Conservation (phyloP, 2,329 filamentous ascomycete species). For the Epichloe sibirici region DNA sequence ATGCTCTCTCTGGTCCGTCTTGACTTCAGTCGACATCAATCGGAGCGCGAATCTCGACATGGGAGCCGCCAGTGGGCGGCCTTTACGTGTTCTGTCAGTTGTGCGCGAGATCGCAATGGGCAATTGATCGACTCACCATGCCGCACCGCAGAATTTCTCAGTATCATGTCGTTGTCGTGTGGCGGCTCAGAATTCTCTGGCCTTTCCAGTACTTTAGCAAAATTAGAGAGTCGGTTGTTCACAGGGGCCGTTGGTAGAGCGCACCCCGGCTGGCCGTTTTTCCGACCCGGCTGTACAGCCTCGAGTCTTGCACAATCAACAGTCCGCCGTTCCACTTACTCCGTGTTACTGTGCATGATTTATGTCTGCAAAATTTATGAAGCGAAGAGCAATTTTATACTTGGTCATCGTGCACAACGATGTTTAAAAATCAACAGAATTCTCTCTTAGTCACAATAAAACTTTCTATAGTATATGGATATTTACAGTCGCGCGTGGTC, state of each 20-base stretch:
- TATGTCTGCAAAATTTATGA: too few species aligned
- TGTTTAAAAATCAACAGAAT: background rate
- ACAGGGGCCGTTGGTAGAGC: background rate
- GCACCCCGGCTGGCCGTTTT: slow-evolving; percentile 7
- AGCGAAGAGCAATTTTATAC: too few species aligned
- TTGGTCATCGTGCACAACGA: background rate
- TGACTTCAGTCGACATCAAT: slow-evolving; percentile 21
- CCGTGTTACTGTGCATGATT: too few species aligned
- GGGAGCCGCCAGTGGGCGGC: slow-evolving; percentile 36
- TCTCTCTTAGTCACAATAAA: slow-evolving; percentile 9
- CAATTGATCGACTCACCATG: slow-evolving; percentile 31
- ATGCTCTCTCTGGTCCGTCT: slow-evolving; percentile 8
- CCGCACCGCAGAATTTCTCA: slow-evolving; percentile 41
- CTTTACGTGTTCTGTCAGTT: slow-evolving; percentile 4
- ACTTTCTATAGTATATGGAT: slow-evolving; percentile 13
- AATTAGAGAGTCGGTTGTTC: background rate
- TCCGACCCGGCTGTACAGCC: slow-evolving; percentile 3
- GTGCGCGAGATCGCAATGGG: background rate
- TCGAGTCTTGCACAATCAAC: background rate
- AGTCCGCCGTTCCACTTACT: background rate
- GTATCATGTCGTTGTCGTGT: slow-evolving; percentile 34
- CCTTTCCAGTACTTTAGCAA: background rate
- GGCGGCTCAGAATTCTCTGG: background rate
- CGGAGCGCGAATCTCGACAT: slow-evolving; percentile 22
- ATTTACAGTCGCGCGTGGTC: slow-evolving; percentile 18